These are phyloP conservation scores for Novakomyces olei DNA, from an alignment of 805 yeast genomes.

Conservation along the genomic window DNA sequence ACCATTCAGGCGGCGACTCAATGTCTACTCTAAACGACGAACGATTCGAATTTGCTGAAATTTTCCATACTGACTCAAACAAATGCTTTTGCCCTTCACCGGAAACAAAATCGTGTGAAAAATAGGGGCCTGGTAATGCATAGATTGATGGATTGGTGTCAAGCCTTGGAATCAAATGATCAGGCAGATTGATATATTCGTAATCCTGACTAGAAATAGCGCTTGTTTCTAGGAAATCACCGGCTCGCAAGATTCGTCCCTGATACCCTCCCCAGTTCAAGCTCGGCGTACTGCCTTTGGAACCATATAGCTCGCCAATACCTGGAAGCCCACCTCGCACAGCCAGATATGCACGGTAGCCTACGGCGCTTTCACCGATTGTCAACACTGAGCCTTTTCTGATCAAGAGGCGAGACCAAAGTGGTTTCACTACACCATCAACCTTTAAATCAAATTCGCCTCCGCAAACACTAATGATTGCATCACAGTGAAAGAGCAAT, in stretches of 20 bases:
- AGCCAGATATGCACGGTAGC: conserved; percentile 79
- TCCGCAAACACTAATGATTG: conserved; percentile 68
- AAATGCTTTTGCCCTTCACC: conserved; percentile 53
- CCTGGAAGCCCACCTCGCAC: conserved; percentile 73
- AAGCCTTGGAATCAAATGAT: conserved; percentile 13
- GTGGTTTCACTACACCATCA: conserved; percentile 32
- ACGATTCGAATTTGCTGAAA: conserved; percentile 90
- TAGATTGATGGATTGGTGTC: conserved; percentile 59
- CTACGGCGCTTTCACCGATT: conserved; percentile 49
- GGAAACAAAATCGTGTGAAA: conserved; percentile 84
- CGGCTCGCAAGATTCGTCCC: conserved; percentile 76
- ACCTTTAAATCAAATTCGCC: conserved; percentile 50
- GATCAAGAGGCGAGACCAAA: conserved; percentile 54
- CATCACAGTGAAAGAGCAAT: conserved; percentile 57
- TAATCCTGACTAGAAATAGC: too few relatives aligned
- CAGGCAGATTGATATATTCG: neutral
- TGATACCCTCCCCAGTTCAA: conserved; percentile 84
- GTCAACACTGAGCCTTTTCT: conserved; percentile 53
- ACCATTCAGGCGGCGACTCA: conserved; percentile 96
- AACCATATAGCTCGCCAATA: conserved; percentile 81
- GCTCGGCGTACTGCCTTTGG: conserved; percentile 88
- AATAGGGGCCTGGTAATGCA: conserved; percentile 94
- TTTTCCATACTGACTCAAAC: conserved; percentile 67
- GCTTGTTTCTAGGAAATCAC: conserved; percentile 26
- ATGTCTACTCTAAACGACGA: conserved; percentile 85